A percentile compares a stretch with the other conserved stretches of the same genome.
Conservation (phyloP, 2,329 filamentous ascomycete species). For the Penicillium sp. region DNA sequence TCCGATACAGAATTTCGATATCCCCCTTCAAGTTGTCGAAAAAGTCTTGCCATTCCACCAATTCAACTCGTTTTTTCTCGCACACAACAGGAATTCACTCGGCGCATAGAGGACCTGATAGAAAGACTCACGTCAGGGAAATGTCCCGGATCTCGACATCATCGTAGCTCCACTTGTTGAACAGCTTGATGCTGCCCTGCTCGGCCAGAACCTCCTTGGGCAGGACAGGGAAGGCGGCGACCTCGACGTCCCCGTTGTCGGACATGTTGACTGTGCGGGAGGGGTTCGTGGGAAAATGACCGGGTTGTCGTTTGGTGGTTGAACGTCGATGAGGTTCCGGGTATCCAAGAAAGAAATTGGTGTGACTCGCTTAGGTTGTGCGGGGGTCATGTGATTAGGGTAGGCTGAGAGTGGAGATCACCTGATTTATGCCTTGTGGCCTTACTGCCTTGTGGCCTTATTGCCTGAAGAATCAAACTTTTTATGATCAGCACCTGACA, state of each 20-base stretch:
- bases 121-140: slow-evolving; percentile 85
- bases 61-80: slow-evolving; percentile 19
- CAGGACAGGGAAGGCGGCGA: slow-evolving; percentile 74
- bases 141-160: slow-evolving; percentile 99
- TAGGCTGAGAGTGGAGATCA: slow-evolving; percentile 10
- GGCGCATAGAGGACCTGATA: slow-evolving; percentile 28
- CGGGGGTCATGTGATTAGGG: slow-evolving; percentile 36
- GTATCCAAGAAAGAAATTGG: slow-evolving; percentile 39
- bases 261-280: slow-evolving; percentile 69
- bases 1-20: slow-evolving; percentile 5
- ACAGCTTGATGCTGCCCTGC: slow-evolving; percentile 91
- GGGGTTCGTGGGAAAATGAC: slow-evolving; percentile 41
- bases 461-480: not conserved
- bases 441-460: not conserved
- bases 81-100: slow-evolving; percentile 24
- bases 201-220: slow-evolving; percentile 90
- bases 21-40: slow-evolving; percentile 3
- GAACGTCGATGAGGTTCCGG: slow-evolving; percentile 39
- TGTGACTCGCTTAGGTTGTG: slow-evolving; percentile 46
- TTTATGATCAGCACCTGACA: not conserved
- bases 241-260: slow-evolving; percentile 92
- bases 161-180: slow-evolving; percentile 98
- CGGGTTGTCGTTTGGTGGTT: slow-evolving; percentile 43
- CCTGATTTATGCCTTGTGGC: slow-evolving; percentile 29
- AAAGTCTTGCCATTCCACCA: slow-evolving; percentile 13